A percentile compares a stretch with the other conserved stretches of the same genome.
phyloP scores from a whole-genome alignment of 768 basidiomycete genomes.

The Lactifluus rugatus region DNA sequence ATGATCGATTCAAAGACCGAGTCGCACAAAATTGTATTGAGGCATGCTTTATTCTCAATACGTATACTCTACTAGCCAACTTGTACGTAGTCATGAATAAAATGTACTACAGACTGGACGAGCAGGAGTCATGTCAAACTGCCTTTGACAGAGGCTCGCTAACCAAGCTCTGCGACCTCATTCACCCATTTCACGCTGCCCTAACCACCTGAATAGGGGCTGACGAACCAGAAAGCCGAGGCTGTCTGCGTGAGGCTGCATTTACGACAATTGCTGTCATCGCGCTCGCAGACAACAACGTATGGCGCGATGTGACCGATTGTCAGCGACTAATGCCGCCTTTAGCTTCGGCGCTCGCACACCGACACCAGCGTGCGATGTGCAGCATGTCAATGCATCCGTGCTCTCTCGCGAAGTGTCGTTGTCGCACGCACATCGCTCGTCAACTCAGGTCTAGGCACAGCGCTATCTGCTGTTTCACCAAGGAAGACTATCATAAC shows the following conservation, averaged over 20 bases:
- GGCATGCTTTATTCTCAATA: slow-evolving; percentile 72
- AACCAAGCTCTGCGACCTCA: slow-evolving; percentile 40
- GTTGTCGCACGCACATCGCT: slow-evolving; percentile 76
- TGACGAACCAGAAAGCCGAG: slow-evolving; percentile 53
- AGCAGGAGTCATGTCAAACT: slow-evolving; percentile 51
- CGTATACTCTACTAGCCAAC: slow-evolving; percentile 17
- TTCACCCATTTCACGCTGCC: slow-evolving; percentile 46
- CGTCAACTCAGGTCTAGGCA: slow-evolving; percentile 71
- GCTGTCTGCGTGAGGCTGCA: slow-evolving; percentile 58
- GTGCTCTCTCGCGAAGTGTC: slow-evolving; percentile 72
- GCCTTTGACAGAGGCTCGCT: slow-evolving; percentile 68
- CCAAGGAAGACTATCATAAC: slow-evolving; percentile 39
- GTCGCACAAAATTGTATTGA: slow-evolving; percentile 39
- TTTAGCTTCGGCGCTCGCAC: slow-evolving; percentile 45
- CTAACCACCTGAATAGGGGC: slow-evolving; percentile 44
- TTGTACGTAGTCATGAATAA: background rate
- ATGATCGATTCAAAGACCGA: slow-evolving; percentile 40
- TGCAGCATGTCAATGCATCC: slow-evolving; percentile 77
- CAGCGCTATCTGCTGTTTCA: slow-evolving; percentile 56
- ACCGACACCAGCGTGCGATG: slow-evolving; percentile 69
- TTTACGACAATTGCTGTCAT: slow-evolving; percentile 69
- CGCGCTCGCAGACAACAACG: slow-evolving; percentile 60
- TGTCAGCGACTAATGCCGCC: slow-evolving; percentile 44
- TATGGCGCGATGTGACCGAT: slow-evolving; percentile 60
- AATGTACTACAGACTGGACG: slow-evolving; percentile 46